Evolutionary conservation across 2,329 filamentous ascomycete genomes (phyloP).

Genomic region (Coniochaeta sp.): DNA sequence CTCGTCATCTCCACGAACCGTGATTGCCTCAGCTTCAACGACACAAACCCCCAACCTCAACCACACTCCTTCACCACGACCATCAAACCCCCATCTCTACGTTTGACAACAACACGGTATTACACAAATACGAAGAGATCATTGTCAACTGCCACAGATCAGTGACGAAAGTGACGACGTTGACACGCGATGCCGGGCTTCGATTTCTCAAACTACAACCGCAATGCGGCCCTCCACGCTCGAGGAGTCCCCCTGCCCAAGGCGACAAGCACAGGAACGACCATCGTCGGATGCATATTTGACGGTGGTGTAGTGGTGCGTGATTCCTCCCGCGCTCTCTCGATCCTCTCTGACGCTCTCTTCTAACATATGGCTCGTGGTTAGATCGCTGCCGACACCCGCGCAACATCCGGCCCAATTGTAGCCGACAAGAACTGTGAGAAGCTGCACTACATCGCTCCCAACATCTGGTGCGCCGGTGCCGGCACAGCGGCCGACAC

Average conservation of each 20-base stretch:
- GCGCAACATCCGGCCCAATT: constrained; percentile 94
- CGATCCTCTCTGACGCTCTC: no score
- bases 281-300: constrained; percentile 95
- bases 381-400: constrained; percentile 96
- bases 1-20: constrained; percentile 36
- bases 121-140: not conserved
- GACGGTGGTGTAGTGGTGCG: constrained; percentile 90
- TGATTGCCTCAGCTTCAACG: not conserved
- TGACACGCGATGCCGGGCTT: constrained; percentile 77
- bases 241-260: constrained; percentile 91
- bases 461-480: constrained; percentile 98
- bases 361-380: not conserved
- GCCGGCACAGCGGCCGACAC: constrained; percentile 97
- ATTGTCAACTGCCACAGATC: not conserved
- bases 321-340: not conserved
- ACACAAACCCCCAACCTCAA: constrained; percentile 20
- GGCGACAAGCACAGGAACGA: constrained; percentile 96
- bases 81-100: not conserved
- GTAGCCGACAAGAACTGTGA: constrained; percentile 99
- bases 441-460: constrained; percentile 97
- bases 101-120: not conserved
- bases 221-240: constrained; percentile 92
- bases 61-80: constrained; percentile 3
- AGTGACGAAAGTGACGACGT: no score
- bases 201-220: constrained; percentile 99